Conservation (phyloP, 1,284 basidiomycete species). For the Leccinum pachyderme region DNA sequence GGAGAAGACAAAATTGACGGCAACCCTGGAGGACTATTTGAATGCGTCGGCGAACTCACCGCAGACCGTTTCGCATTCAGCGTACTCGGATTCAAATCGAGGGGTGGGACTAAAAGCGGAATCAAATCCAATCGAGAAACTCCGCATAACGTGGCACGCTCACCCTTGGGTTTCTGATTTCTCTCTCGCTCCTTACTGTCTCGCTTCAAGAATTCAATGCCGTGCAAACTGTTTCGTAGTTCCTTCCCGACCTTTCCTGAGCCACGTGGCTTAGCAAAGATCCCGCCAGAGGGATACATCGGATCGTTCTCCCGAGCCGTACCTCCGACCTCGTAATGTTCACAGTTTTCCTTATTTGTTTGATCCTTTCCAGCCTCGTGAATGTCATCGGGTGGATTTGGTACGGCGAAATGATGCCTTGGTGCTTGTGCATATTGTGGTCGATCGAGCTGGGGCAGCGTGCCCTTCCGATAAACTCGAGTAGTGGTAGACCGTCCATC, state of each 20-base stretch:
- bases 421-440: constrained; percentile 13
- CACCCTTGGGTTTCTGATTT: constrained; percentile 54
- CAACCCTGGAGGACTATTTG: constrained; percentile 19
- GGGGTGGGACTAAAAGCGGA: constrained; percentile 30
- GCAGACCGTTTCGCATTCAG: constrained; percentile 37
- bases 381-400: constrained; percentile 17
- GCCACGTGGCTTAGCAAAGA: constrained; percentile 42
- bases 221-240: constrained; percentile 46
- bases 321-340: constrained; percentile 9
- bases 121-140: background rate
- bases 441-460: constrained; percentile 12
- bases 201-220: constrained; percentile 34
- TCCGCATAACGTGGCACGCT: constrained; percentile 23
- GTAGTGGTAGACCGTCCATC: constrained; percentile 9
- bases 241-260: constrained; percentile 47
- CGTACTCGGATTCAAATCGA: constrained; percentile 35
- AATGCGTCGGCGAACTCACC: constrained; percentile 37
- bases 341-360: constrained; percentile 55
- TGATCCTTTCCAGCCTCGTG: constrained; percentile 21
- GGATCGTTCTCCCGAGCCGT: constrained; percentile 22
- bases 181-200: constrained; percentile 48
- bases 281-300: constrained; percentile 31
- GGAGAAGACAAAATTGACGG: constrained; percentile 34
- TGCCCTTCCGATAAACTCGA: constrained; percentile 15
- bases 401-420: constrained; percentile 8